Conservation (phyloP, 2,329 filamentous ascomycete species). For the Chaetomium sp. region DNA sequence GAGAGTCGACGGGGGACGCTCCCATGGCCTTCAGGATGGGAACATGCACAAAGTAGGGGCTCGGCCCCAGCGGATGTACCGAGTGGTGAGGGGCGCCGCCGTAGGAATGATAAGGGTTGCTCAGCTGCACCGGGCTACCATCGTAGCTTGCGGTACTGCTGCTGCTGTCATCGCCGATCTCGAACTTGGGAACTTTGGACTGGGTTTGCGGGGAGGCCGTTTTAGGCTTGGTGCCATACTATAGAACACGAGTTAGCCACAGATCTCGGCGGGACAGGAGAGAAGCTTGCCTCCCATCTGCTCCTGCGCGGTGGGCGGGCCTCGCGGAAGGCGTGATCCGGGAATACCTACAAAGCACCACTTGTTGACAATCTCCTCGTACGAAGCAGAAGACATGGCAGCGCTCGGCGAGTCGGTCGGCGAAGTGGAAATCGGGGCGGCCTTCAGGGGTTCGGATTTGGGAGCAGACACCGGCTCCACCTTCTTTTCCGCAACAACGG, state of each 20-base stretch:
- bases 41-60: slow-evolving; percentile 32
- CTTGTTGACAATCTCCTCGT: slow-evolving; percentile 95
- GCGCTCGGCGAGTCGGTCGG: slow-evolving; percentile 47
- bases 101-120: slow-evolving; percentile 25
- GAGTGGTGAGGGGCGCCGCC: slow-evolving; percentile 39
- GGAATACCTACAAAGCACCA: slow-evolving; percentile 97
- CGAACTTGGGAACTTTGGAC: slow-evolving; percentile 33
- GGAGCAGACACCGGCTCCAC: slow-evolving; percentile 3
- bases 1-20: slow-evolving; percentile 31
- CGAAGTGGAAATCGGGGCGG: slow-evolving; percentile 25
- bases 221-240: slow-evolving; percentile 58
- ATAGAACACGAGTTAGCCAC: slow-evolving; percentile 35
- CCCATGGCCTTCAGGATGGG: slow-evolving; percentile 26
- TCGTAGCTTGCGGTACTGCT: slow-evolving; percentile 30
- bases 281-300: slow-evolving; percentile 24
- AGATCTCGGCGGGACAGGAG: slow-evolving; percentile 21
- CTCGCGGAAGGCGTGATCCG: slow-evolving; percentile 24
- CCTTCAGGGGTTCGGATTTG: slow-evolving; percentile 21
- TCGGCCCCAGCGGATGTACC: slow-evolving; percentile 31
- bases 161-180: slow-evolving; percentile 34
- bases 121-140: slow-evolving; percentile 33
- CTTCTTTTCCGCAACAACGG: not conserved
- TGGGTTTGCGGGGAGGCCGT: slow-evolving; percentile 37
- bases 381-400: slow-evolving; percentile 74
- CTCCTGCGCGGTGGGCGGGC: slow-evolving; percentile 21